Base-by-base conservation (phyloP, 176 grass and related monocot genomes). In the Triticum timopheevii region DNA sequence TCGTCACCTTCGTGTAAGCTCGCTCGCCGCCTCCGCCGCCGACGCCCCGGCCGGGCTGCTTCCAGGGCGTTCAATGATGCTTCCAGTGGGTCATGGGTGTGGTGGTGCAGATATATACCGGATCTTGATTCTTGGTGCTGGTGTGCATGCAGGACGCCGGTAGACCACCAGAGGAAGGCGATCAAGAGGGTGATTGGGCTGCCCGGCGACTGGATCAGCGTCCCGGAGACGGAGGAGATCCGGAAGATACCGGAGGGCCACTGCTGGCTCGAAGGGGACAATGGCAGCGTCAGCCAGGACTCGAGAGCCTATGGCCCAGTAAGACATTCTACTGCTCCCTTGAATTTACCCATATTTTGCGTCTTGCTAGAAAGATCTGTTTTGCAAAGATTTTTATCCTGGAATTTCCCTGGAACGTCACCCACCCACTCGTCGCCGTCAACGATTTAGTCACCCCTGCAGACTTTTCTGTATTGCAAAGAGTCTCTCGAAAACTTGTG, bases 191-290 rank as follows among this genome's bases (percentile, higher is more conserved):
- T 97, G 56, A 97, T 97, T 61, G 86, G 84, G 63, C 71, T 97
- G 77, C 95, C 92, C 3, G 90, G 95, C 34, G 88, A 97, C 39
- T 94, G 90, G 92, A 88, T 97, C 78, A 89, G 91, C 88, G 64
- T 97, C 82, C 88, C 84, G 47, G 90, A 92, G 76, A 85, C 80
- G 35, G 20, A 56, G 59, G 92, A 94, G 63, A 86, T 97, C 75
- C 17, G 82, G 34, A 83, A 91, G 76, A 88, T 94, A 56, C 92
- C 88, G 20, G 74, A 86, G 70, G 92, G 95, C 4, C 92, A 93
- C 85, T 97, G 92, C 79, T 97, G 95, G 95, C 71, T 97, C n/a
- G 95, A 97, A 93, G 89, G 95, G 67, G 95, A 98, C 69, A 95
- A 93, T 81, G 50, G 87, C 11, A 27, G 8, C 13, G 2, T 42